These are phyloP conservation scores for Talaromyces sp. DNA, from an alignment of 2,329 filamentous ascomycete species.

Conservation along the genomic window DNA sequence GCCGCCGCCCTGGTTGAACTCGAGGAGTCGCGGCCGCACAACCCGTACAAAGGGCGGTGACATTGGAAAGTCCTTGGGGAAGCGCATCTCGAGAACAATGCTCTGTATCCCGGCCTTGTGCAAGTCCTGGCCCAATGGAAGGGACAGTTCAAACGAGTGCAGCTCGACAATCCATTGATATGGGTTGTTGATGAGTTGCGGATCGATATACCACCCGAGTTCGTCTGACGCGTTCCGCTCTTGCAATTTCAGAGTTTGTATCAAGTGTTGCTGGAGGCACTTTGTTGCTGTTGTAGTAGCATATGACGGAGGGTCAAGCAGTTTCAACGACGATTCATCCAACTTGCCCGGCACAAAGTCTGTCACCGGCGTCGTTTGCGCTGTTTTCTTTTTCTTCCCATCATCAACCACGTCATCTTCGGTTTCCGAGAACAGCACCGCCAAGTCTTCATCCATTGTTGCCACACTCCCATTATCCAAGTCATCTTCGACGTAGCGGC, in stretches of 20 bases:
- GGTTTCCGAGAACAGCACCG: slow-evolving; percentile 33
- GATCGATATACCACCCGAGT: slow-evolving; percentile 79
- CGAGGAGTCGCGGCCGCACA: slow-evolving; percentile 71
- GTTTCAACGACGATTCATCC: slow-evolving; percentile 55
- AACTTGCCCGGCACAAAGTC: slow-evolving; percentile 66
- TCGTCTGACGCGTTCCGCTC: slow-evolving; percentile 54
- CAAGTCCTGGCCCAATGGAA: slow-evolving; percentile 74
- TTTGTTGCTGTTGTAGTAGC: slow-evolving; percentile 58
- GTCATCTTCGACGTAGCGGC: not conserved
- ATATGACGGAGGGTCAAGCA: slow-evolving; percentile 61
- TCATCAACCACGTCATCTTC: slow-evolving; percentile 13
- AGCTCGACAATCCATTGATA: slow-evolving; percentile 92
- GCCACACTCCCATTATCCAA: slow-evolving; percentile 41
- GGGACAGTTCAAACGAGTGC: slow-evolving; percentile 66
- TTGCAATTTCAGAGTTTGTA: slow-evolving; percentile 60
- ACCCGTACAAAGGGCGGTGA: slow-evolving; percentile 80
- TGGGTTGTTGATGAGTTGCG: slow-evolving; percentile 61
- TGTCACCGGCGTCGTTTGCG: slow-evolving; percentile 31
- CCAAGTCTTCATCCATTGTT: slow-evolving; percentile 45
- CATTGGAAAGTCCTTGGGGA: slow-evolving; percentile 69
- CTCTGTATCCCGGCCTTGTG: slow-evolving; percentile 55
- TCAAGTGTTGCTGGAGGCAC: slow-evolving; percentile 60
- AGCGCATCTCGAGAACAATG: slow-evolving; percentile 76
- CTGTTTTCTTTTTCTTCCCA: not conserved
- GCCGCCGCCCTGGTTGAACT: slow-evolving; percentile 67